Percentiles rank a stretch among this genome's conserved stretches.
Conservation (phyloP, 441 rosid genomes). For the Bocquillonia castaneifolia region DNA sequence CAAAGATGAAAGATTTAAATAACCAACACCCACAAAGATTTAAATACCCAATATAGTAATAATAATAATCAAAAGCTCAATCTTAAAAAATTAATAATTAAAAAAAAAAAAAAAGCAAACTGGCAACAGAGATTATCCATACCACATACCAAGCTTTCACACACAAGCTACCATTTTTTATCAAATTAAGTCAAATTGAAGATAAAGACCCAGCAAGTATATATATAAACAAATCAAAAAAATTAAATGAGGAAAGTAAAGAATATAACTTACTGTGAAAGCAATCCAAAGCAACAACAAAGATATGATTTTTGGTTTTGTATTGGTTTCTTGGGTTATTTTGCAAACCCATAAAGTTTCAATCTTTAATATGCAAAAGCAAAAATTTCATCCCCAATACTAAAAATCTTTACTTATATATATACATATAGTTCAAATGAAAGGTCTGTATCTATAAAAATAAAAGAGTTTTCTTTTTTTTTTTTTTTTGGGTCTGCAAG, state of each 20-base stretch:
- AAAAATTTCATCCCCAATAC: not conserved
- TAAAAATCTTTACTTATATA: not conserved
- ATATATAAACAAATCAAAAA: conserved; percentile 9
- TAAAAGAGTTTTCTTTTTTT: not conserved
- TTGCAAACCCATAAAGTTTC: not conserved
- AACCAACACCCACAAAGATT: not conserved
- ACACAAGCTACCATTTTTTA: conserved; percentile 7
- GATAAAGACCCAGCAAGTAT: not conserved
- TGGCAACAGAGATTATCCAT: too few relatives aligned
- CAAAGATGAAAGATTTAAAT: not conserved
- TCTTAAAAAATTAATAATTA: conserved; percentile 10
- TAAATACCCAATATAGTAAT: not conserved
- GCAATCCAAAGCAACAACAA: conserved; percentile 34
- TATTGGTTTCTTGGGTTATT: not conserved
- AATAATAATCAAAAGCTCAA: conserved; percentile 6
- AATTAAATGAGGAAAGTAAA: conserved; percentile 21
- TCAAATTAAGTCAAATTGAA: conserved; percentile 7
- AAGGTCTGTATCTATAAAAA: not conserved
- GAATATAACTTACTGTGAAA: conserved; percentile 44
- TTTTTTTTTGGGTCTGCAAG: too few relatives aligned
- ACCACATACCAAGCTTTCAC: conserved; percentile 16
- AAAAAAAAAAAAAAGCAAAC: too few relatives aligned
- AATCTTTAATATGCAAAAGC: not conserved
- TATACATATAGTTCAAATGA: too few relatives aligned
- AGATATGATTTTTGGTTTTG: conserved; percentile 20